These are phyloP conservation scores for Trifolium repens DNA, from an alignment of 306 rosid genomes.

Conservation along the genomic window DNA sequence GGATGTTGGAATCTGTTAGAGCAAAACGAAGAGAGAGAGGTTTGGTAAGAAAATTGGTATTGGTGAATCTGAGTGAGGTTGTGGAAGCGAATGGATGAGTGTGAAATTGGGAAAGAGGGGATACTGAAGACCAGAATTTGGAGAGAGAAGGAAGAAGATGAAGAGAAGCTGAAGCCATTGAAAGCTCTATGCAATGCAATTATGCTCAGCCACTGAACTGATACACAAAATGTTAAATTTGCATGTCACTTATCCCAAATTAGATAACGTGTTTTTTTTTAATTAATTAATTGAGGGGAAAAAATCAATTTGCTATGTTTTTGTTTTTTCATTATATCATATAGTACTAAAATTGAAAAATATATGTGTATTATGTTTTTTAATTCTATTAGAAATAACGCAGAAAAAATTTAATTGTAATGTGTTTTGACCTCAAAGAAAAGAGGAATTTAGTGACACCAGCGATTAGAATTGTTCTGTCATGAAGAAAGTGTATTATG, in stretches of 20 bases:
- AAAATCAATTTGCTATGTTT: not conserved
- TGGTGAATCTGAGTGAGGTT: constrained; percentile 48
- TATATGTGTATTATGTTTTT: no score
- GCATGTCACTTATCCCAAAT: constrained; percentile 6
- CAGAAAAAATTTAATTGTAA: no score
- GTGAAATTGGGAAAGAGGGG: constrained; percentile 44
- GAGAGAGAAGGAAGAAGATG: constrained; percentile 48
- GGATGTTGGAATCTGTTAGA: constrained; percentile 72
- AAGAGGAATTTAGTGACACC: no score
- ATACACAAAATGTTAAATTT: constrained; percentile 13
- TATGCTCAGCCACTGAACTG: constrained; percentile 44
- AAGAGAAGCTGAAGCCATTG: constrained; percentile 70
- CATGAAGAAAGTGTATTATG: no score
- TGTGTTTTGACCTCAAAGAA: no score
- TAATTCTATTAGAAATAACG: no score
- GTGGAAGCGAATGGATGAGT: constrained; percentile 41
- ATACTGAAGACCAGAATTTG: constrained; percentile 43
- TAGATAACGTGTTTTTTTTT: not conserved
- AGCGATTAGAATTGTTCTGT: no score
- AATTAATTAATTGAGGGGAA: not conserved
- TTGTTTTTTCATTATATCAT: not conserved
- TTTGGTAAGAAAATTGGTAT: constrained; percentile 37
- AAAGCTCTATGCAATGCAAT: not conserved
- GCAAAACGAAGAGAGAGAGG: constrained; percentile 56
- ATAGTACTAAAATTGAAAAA: no score